Evolutionary conservation across 140 eudicot genomes (phyloP).

Genomic region (Flaveria floridana): DNA sequence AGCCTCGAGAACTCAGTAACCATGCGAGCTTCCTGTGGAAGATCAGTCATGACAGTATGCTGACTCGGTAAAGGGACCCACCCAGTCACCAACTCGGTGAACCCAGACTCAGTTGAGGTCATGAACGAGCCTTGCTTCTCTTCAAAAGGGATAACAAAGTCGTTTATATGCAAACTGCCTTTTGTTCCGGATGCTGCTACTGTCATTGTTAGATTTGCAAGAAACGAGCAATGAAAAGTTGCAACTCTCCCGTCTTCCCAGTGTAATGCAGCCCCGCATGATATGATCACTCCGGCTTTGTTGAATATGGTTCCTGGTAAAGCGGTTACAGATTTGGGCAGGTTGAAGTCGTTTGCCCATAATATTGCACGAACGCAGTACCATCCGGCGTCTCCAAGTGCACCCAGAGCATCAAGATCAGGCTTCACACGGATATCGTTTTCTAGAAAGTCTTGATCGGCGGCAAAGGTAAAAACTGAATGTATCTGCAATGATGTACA

Average conservation of each 20-base stretch:
- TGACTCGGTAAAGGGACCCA: slow-evolving; percentile 51
- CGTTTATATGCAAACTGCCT: slow-evolving; percentile 59
- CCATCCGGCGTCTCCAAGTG: slow-evolving; percentile 84
- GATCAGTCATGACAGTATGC: slow-evolving; percentile 47
- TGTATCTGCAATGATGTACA: slow-evolving; percentile 5
- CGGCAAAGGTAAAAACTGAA: slow-evolving; percentile 52
- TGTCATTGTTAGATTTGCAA: slow-evolving; percentile 56
- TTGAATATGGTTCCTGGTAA: slow-evolving; percentile 50
- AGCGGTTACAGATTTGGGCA: slow-evolving; percentile 63
- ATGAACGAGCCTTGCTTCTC: slow-evolving; percentile 50
- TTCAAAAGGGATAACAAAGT: slow-evolving; percentile 63
- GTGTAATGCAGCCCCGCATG: slow-evolving; percentile 59
- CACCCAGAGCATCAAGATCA: slow-evolving; percentile 84
- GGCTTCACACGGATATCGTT: slow-evolving; percentile 76
- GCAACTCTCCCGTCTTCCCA: slow-evolving; percentile 73
- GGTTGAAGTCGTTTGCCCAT: slow-evolving; percentile 64
- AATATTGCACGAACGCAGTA: slow-evolving; percentile 61
- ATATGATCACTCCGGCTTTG: slow-evolving; percentile 57
- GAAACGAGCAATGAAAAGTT: slow-evolving; percentile 68
- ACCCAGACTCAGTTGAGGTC: slow-evolving; percentile 41
- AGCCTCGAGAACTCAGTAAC: slow-evolving; percentile 66
- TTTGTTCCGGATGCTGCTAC: slow-evolving; percentile 58
- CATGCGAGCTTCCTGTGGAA: slow-evolving; percentile 74
- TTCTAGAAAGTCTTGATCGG: slow-evolving; percentile 48
- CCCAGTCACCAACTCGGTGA: slow-evolving; percentile 45